Conservation (phyloP, 441 rosid species). For the Pelargonium citronellum region DNA sequence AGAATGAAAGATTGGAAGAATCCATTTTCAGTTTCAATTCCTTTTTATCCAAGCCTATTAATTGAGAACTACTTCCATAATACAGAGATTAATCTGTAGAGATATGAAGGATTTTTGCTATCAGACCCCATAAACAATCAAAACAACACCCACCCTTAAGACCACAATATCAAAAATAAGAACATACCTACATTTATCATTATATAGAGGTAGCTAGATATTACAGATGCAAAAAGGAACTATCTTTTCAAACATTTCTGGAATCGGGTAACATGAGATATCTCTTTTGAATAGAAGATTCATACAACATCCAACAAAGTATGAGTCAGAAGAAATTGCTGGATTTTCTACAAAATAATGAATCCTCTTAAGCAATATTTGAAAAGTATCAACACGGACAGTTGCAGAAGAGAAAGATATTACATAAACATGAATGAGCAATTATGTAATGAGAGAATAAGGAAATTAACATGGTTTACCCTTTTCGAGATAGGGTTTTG, state of each 20-base stretch:
- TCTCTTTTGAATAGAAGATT: constrained; percentile 1
- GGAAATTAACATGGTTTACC: background rate
- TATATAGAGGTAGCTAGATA: background rate
- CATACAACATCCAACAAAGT: background rate
- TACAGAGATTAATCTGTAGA: too few species aligned
- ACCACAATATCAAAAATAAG: background rate
- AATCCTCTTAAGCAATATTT: background rate
- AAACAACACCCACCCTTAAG: background rate
- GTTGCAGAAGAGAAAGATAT: background rate
- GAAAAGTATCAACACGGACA: background rate
- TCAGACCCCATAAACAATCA: too few species aligned
- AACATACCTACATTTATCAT: too few species aligned
- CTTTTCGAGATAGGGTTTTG: background rate
- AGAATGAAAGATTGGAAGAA: too few species aligned
- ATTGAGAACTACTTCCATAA: background rate
- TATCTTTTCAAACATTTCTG: background rate
- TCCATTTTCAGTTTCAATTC: too few species aligned
- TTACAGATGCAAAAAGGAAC: background rate
- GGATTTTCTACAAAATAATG: background rate
- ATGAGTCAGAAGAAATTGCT: background rate
- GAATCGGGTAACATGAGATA: background rate
- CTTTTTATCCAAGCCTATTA: too few species aligned
- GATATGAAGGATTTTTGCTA: too few species aligned
- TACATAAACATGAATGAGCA: background rate
- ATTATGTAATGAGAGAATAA: background rate